Evolutionary conservation across 306 rosid genomes (phyloP).

Genomic region (Vigna nakashimae): DNA sequence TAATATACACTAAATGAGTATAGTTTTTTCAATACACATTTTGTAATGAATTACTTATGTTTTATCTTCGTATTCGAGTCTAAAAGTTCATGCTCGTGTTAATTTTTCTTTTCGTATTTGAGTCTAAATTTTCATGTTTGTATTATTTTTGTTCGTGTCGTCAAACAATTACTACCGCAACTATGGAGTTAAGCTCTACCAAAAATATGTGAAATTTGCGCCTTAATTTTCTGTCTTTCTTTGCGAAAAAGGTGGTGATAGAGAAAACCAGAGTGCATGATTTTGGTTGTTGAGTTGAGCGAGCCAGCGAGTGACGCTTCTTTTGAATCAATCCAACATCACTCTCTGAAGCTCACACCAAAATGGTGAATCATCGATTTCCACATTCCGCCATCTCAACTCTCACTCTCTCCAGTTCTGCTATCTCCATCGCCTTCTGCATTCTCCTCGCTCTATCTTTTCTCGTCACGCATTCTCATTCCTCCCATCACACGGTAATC

Average conservation of each 20-base stretch:
- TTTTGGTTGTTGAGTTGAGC: neutral
- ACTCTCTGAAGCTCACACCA: conserved; percentile 8
- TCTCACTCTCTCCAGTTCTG: conserved; percentile 55
- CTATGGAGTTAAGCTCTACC: neutral
- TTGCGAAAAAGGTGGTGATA: neutral
- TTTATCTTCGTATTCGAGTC: too few species aligned
- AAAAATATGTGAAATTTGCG: neutral
- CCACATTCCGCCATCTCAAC: conserved; percentile 45
- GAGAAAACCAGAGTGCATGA: conserved; percentile 26
- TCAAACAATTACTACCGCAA: neutral
- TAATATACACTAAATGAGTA: too few species aligned
- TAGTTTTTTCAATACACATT: too few species aligned
- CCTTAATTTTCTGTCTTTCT: neutral
- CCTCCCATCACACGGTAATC: conserved; percentile 54
- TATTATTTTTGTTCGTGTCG: too few species aligned
- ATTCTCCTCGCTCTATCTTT: conserved; percentile 61
- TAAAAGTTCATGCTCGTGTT: too few species aligned
- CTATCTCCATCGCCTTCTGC: conserved; percentile 48
- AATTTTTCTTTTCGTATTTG: too few species aligned
- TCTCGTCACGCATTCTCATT: conserved; percentile 51
- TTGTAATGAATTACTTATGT: too few species aligned
- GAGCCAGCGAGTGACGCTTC: conserved; percentile 29
- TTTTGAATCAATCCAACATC: conserved; percentile 35
- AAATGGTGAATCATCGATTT: conserved; percentile 47
- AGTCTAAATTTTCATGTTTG: too few species aligned